phyloP scores from a whole-genome alignment of 2,329 filamentous ascomycete species.

The Falciphora oryzae region DNA sequence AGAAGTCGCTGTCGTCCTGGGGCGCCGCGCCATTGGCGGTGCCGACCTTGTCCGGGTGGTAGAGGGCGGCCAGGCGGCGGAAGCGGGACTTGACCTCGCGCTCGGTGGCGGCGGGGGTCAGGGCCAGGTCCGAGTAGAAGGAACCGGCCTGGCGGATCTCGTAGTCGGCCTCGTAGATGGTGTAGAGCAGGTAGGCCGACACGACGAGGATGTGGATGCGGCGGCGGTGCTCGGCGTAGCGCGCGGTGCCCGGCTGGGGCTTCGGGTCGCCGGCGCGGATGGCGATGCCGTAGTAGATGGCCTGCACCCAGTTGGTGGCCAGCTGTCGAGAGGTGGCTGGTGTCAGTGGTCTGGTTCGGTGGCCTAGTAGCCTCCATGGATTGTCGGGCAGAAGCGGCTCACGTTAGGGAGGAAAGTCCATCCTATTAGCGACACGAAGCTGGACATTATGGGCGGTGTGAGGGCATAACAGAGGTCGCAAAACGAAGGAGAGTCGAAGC shows the following conservation, averaged over 20 bases:
- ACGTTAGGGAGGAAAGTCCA: slow-evolving; percentile 53
- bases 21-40: slow-evolving; percentile 29
- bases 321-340: slow-evolving; percentile 46
- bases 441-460: slow-evolving; percentile 36
- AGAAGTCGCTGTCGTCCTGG: slow-evolving; percentile 41
- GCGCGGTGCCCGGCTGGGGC: slow-evolving; percentile 62
- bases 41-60: slow-evolving; percentile 80
- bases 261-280: slow-evolving; percentile 85
- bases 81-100: slow-evolving; percentile 79
- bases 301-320: slow-evolving; percentile 70
- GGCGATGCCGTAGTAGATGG: slow-evolving; percentile 78
- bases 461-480: not conserved
- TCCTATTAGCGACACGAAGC: slow-evolving; percentile 46
- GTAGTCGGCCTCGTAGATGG: slow-evolving; percentile 86
- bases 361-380: not conserved
- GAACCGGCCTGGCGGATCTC: slow-evolving; percentile 65
- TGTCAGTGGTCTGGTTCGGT: not conserved
- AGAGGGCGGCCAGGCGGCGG: slow-evolving; percentile 62
- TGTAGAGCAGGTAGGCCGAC: slow-evolving; percentile 79
- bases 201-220: slow-evolving; percentile 81
- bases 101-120: slow-evolving; percentile 64
- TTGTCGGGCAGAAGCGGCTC: slow-evolving; percentile 18
- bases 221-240: slow-evolving; percentile 68
- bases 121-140: slow-evolving; percentile 73
- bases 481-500: not conserved